Evolutionary conservation across 116 monocot genomes (phyloP), one percentile per base, ranked within the genome.

Genomic region (Dioscorea cayenensis): DNA sequence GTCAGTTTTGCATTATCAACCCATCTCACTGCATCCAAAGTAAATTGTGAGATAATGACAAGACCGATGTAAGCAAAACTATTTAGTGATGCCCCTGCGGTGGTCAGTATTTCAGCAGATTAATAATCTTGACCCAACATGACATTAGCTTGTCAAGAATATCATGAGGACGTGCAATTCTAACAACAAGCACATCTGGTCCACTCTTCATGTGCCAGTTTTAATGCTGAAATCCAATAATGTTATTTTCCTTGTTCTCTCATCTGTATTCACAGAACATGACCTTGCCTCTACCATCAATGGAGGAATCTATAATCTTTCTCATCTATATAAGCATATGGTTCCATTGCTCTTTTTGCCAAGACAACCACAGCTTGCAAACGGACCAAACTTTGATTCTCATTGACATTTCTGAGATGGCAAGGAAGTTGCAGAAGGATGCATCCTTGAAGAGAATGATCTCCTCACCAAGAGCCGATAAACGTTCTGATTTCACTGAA

Each of bases 351-450:
- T 22, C 61, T 62, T 62, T 5, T 22, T 32, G 9, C 27, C 27
- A 64, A 32, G 7, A 32, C 64, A 64, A 14, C 64, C 64, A 64
- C 64, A 32, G 13, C 29, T 7, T 22, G 28, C 14, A 16, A 2
- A 5, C 64, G 14, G 13, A 29, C 7, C 19, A 64, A 29, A 14
- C 64, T 10, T 29, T 64, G 29, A 28, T 10, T 22, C 23, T 32
- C 19, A 64, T 11, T 32, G 29, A 22, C 19, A 3, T 16, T 29
- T 64, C 25, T 25, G 25, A 49, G 51, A 69, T 69, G 69, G 69
- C 76, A 12, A 76, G 48, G 28, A 76, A 68, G 60, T 76, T 68
- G 68, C 55, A 60, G 48, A 69, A 63, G 60, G 29, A 48, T 25
- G 66, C 75, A 60, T 35, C 55, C 51, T 38, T 67, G 4, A 37